Conservation (phyloP, 768 basidiomycete species). For the Macrolepiota dolichaula region DNA sequence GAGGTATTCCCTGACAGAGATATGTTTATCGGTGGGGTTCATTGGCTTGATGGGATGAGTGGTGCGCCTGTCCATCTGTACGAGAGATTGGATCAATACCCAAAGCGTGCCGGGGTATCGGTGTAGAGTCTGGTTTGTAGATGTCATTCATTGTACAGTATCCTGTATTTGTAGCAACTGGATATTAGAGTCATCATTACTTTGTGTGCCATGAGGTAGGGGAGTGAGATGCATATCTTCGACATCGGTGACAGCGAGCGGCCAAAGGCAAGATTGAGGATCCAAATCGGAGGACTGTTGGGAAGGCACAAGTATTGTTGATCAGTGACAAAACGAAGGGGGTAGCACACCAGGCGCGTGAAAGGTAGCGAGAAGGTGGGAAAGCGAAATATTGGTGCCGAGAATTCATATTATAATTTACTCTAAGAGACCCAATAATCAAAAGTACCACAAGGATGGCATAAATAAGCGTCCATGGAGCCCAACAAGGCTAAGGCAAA, state of each 20-base stretch:
- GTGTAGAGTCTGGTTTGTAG: neutral
- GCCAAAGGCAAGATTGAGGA: too few species aligned
- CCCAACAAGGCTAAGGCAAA: neutral
- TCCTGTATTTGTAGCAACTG: too few species aligned
- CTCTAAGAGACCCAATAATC: neutral
- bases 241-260: too few species aligned
- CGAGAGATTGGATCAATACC: neutral
- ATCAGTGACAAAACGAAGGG: too few species aligned
- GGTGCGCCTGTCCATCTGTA: neutral
- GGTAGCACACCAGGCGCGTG: too few species aligned
- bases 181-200: too few species aligned
- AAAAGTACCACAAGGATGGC: neutral
- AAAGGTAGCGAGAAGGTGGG: too few species aligned
- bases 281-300: too few species aligned
- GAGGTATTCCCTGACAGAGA: conserved; percentile 66
- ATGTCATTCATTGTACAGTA: neutral
- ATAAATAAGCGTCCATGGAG: neutral
- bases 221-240: too few species aligned
- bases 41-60: conserved; percentile 41
- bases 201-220: too few species aligned
- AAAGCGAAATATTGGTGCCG: too few species aligned
- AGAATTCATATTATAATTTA: neutral
- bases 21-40: conserved; percentile 56
- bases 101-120: neutral
- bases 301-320: too few species aligned